Evolutionary conservation across 441 rosid genomes (phyloP).

Genomic region (Eruca vesicaria): DNA sequence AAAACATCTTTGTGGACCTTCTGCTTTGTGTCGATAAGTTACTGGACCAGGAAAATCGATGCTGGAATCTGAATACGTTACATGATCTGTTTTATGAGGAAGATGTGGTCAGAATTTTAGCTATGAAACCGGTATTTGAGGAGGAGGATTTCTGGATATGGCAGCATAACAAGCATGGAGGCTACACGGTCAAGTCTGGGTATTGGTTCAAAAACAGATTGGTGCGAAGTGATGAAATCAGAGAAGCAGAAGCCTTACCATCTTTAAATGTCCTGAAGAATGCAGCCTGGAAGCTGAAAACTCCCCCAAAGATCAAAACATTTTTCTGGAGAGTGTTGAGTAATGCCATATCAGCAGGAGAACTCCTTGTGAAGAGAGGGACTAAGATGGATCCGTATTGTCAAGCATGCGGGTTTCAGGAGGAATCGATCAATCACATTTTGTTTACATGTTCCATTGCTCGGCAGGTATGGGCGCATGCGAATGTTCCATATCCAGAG

Average conservation of each 20-base stretch:
- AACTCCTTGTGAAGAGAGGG: background rate
- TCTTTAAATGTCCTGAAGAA: background rate
- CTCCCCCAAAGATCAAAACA: background rate
- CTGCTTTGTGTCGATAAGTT: background rate
- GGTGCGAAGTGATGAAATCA: background rate
- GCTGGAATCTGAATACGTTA: background rate
- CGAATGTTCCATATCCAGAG: no score
- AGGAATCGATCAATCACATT: no score
- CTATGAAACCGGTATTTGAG: background rate
- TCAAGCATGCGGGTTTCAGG: background rate
- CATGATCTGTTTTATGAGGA: background rate
- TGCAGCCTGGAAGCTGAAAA: background rate
- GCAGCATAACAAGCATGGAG: background rate
- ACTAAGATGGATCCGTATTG: background rate
- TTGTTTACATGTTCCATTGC: no score
- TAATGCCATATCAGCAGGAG: background rate
- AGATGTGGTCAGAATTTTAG: background rate
- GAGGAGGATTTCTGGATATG: background rate
- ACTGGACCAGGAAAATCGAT: background rate
- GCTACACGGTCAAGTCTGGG: background rate
- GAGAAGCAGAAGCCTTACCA: background rate
- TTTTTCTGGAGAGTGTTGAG: background rate
- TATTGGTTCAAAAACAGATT: background rate
- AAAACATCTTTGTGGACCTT: background rate
- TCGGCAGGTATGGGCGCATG: no score